Base-by-base conservation (phyloP, 192 early-diverging fungal genomes). In the Radiomyces spectabilis region DNA sequence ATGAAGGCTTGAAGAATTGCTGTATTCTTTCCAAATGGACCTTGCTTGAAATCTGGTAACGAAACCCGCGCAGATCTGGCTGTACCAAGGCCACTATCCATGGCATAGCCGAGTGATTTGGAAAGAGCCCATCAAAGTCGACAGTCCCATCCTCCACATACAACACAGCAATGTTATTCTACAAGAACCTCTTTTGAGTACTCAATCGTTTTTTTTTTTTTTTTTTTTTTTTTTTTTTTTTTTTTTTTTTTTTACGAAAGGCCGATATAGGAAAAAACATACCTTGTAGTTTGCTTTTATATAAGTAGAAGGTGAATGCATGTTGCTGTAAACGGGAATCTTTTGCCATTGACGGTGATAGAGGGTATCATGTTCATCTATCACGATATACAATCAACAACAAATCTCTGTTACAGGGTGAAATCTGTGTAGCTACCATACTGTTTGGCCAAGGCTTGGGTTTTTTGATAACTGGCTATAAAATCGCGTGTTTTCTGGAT, bases 151-250 rank as follows among this genome's bases (percentile, higher is more conserved):
- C 51, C 27, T 69, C 67, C 9, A 63, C 57, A 34, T 69, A 69
- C 13, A 69, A 44, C 2, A 69, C 27, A 12, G 49, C 56, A 48
- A 53, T 55, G 18, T 51, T 46, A 29, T 57, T 69, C 67, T 69
- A 44, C 4, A 29, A 18, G 27, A 25, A 47, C 37, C 40, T 1
- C 24, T 27, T 6, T 30, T 33, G 30, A 44, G n/a, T 10, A 5
- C 12, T n/a, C 31, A 24, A 19, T 1, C 32, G 40, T 12, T 52
- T 22, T 8, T 10, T 16, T 22, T 52, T 27, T n/a, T 32, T 22
- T 33, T 16, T 32, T 35, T 15, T 19, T 10, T 35, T 13, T n/a
- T n/a, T n/a, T n/a, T n/a, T n/a, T n/a, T n/a, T n/a, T n/a, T n/a
- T n/a, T n/a, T n/a, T n/a, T n/a, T n/a, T n/a, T n/a, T n/a, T n/a